phyloP scores from a whole-genome alignment of 2,329 filamentous ascomycete species.

The Xylariaceae sp. region DNA sequence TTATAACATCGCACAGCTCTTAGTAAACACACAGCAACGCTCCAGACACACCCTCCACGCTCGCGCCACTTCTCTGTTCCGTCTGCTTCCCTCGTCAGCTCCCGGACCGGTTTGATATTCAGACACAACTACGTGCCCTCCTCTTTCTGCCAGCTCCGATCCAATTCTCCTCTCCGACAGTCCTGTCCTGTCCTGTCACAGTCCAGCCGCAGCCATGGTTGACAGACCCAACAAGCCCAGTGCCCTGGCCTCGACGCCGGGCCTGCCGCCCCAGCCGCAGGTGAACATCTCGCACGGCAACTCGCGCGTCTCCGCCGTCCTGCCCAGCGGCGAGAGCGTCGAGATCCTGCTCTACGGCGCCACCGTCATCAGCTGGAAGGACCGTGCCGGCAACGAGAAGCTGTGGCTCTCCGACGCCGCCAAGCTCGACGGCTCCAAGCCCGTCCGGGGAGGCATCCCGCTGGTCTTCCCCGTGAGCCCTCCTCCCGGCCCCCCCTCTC shows the following conservation, averaged over 20 bases:
- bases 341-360: conserved; percentile 85
- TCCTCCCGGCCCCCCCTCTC: neutral
- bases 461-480: conserved; percentile 79
- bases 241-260: conserved; percentile 66
- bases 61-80: too few species aligned
- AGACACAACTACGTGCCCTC: too few species aligned
- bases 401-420: conserved; percentile 78
- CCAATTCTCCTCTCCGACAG: too few species aligned
- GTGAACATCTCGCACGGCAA: conserved; percentile 68
- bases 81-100: too few species aligned
- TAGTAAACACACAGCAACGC: too few species aligned
- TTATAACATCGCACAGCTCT: too few species aligned
- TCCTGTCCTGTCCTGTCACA: too few species aligned
- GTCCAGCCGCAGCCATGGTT: conserved; percentile 49
- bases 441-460: conserved; percentile 86
- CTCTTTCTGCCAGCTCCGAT: too few species aligned
- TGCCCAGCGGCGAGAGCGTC: conserved; percentile 81
- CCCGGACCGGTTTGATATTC: too few species aligned
- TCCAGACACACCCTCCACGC: too few species aligned
- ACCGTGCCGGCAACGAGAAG: conserved; percentile 68
- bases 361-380: conserved; percentile 91
- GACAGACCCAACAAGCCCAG: conserved; percentile 80
- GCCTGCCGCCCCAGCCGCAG: conserved; percentile 65
- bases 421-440: conserved; percentile 76
- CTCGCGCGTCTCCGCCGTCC: conserved; percentile 65